phyloP scores from a whole-genome alignment of 2,329 filamentous ascomycete genomes.

The Hortaea sp. region DNA sequence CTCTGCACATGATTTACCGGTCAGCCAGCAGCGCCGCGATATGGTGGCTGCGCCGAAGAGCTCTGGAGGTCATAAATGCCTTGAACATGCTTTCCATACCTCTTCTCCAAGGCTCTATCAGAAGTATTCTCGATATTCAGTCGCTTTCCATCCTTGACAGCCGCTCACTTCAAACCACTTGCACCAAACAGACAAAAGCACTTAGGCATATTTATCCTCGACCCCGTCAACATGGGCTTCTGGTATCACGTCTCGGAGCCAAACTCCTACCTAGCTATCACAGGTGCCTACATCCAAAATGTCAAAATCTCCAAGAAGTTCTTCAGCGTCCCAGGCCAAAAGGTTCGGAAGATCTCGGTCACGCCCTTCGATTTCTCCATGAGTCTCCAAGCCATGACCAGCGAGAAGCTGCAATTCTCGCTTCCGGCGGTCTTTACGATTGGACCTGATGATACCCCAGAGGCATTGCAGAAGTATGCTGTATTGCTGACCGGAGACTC shows the following conservation, averaged over 20 bases:
- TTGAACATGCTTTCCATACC: no score
- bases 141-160: background rate
- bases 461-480: conserved; percentile 70
- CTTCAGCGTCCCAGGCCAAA: conserved; percentile 59
- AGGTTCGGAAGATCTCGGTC: conserved; percentile 28
- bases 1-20: no score
- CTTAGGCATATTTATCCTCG: no score
- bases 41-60: no score
- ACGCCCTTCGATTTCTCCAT: conserved; percentile 70
- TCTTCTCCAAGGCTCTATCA: no score
- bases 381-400: conserved; percentile 77
- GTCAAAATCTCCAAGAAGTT: conserved; percentile 72
- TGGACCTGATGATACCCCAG: conserved; percentile 62
- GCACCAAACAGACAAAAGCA: background rate
- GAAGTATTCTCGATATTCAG: no score
- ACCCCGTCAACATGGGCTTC: background rate
- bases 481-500: conserved; percentile 61
- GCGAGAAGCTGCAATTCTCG: conserved; percentile 74
- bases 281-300: conserved; percentile 60
- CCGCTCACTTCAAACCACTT: background rate
- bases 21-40: no score
- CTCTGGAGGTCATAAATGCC: no score
- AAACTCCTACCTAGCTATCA: conserved; percentile 56
- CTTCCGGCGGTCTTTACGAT: conserved; percentile 80
- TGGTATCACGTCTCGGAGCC: conserved; percentile 54